Base-by-base conservation (phyloP, 2,329 filamentous ascomycete genomes). In the Sclerotinia trifoliorum region DNA sequence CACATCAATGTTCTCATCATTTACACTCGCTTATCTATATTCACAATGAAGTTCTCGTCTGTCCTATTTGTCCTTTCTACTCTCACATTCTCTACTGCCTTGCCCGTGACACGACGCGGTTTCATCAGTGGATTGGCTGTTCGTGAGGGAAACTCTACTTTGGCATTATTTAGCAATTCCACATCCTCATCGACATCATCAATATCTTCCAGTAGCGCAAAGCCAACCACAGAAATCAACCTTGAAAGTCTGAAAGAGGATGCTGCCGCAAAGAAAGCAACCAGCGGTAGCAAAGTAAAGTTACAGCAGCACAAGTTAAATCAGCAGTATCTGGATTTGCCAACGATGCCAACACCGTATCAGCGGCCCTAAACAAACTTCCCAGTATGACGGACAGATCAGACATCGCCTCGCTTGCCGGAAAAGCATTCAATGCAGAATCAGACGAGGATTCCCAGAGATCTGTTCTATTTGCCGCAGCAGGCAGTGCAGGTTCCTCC, bases 301-400 rank as follows among this genome's bases (percentile, higher is more conserved):
- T 39, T 26, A 54, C 68, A 26, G 32, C 64, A 24, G 55, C 56
- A 49, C 62, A 56, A 44, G 74, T 75, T 21, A 63, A 70, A 60
- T 54, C 49, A 13, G 74, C 74, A 17, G 69, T 69, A 13, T 49
- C 61, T 6, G 70, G 69, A 51, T 75, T 75, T 56, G 74, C 72
- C 24, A 71, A 69, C 15, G 72, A 75, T 70, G 74, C 71, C 52
- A 74, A 70, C 49, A 74, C 72, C 24, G 74, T 75, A 26, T 74
- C 73, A 17, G 65, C 69, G 15, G 68, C 69, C n/a, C 21, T 75
- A 17, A 75, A 75, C 52, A 44, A 61, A 19, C 66, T 75, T 13
- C 65, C 66, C 19, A 68, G 52, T 6, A 65, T 67, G 42, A 72
- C 71, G 5, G 55, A 73, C 35, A 39, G 48, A 11, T 54, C 49